phyloP scores from a whole-genome alignment of 805 yeast species.

The Candida germanica region DNA sequence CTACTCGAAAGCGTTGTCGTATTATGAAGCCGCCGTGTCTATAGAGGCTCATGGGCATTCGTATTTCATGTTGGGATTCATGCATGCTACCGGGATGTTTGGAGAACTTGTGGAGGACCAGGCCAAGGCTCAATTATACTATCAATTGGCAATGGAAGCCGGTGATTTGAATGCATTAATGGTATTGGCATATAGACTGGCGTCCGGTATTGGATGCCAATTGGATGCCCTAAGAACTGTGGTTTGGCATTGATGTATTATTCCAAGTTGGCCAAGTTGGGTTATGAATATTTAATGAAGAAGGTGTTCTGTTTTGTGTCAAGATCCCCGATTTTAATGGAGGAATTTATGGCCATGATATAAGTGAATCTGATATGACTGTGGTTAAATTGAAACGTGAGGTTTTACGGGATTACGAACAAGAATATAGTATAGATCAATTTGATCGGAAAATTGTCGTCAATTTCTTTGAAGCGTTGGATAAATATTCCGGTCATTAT shows the following conservation, averaged over 20 bases:
- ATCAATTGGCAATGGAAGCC: conserved; percentile 62
- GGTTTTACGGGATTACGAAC: conserved; percentile 18
- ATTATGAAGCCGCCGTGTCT: conserved; percentile 49
- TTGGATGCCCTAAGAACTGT: conserved; percentile 53
- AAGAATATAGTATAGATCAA: conserved; percentile 30
- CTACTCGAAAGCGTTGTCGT: conserved; percentile 50
- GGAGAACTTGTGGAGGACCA: conserved; percentile 64
- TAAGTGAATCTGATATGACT: conserved; percentile 39
- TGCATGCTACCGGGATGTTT: conserved; percentile 80
- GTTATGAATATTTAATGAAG: conserved; percentile 17
- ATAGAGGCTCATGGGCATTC: conserved; percentile 55
- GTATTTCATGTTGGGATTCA: conserved; percentile 73
- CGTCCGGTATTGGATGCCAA: conserved; percentile 64
- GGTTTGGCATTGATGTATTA: conserved; percentile 59
- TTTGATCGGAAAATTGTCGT: conserved; percentile 29
- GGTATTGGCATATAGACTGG: conserved; percentile 69
- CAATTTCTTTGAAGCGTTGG: conserved; percentile 43
- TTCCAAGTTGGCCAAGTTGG: conserved; percentile 32
- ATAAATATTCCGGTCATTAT: conserved; percentile 58
- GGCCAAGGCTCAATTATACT: conserved; percentile 65
- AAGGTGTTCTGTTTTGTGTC: conserved; percentile 31
- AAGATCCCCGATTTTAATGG: conserved; percentile 68
- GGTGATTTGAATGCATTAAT: conserved; percentile 69
- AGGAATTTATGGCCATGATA: conserved; percentile 66
- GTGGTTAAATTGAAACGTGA: conserved; percentile 11